phyloP scores from a whole-genome alignment of 1,139 yeast genomes.

The Nakaseomyces glabratus region DNA sequence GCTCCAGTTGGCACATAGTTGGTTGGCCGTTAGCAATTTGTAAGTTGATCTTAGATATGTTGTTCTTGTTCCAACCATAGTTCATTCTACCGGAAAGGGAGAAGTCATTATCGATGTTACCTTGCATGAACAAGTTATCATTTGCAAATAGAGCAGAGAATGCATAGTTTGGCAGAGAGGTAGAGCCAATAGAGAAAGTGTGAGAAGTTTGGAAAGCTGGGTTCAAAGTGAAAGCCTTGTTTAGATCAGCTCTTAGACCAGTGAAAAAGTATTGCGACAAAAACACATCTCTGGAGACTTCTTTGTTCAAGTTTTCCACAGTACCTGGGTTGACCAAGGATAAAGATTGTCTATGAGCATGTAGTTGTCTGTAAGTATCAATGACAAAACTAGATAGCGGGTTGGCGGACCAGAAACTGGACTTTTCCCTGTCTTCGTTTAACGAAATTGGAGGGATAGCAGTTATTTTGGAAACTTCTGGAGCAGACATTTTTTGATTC shows the following conservation, averaged over 20 bases:
- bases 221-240: conserved; percentile 81
- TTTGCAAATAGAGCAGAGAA: conserved; percentile 85
- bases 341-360: conserved; percentile 71
- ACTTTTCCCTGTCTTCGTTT: conserved; percentile 39
- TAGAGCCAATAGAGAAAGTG: conserved; percentile 83
- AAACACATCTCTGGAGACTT: conserved; percentile 88
- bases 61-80: conserved; percentile 80
- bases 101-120: conserved; percentile 79
- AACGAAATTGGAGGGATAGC: conserved; percentile 48
- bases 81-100: conserved; percentile 84
- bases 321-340: conserved; percentile 90
- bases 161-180: conserved; percentile 82
- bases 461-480: conserved; percentile 49
- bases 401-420: conserved; percentile 71
- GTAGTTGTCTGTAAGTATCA: conserved; percentile 63
- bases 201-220: conserved; percentile 98
- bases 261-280: conserved; percentile 85
- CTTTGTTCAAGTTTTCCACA: conserved; percentile 86
- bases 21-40: conserved; percentile 89
- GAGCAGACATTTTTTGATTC: conserved; percentile 29
- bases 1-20: conserved; percentile 92
- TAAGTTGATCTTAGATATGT: conserved; percentile 75
- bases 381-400: conserved; percentile 76
- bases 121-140: conserved; percentile 81
- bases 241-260: conserved; percentile 93